phyloP scores from a whole-genome alignment of 2,329 filamentous ascomycete genomes.

The Cryoendolithus antarcticus region DNA sequence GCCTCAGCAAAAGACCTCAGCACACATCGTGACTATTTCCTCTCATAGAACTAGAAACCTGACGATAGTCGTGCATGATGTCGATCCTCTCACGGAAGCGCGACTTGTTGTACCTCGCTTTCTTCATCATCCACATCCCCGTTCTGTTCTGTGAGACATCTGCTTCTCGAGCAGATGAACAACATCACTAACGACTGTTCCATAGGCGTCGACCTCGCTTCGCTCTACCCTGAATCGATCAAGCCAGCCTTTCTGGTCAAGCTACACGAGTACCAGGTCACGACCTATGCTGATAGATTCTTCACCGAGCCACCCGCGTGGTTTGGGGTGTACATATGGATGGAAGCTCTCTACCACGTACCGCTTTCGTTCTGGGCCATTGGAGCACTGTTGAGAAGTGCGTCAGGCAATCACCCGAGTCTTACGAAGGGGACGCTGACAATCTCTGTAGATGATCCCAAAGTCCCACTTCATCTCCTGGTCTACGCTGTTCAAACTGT shows the following conservation, averaged over 20 bases:
- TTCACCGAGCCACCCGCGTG: constrained; percentile 47
- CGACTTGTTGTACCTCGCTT: constrained; percentile 41
- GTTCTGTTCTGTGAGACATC: constrained; percentile 44
- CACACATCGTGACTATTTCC: too few relatives aligned
- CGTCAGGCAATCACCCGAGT: constrained; percentile 7
- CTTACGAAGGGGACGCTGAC: not conserved
- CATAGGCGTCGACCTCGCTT: constrained; percentile 48
- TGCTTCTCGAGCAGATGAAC: not conserved
- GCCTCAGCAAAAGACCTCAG: too few relatives aligned
- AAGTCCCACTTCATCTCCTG: constrained; percentile 47
- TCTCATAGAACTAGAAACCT: too few relatives aligned
- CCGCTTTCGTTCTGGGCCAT: constrained; percentile 50
- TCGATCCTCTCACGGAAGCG: constrained; percentile 25
- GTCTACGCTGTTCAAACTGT: constrained; percentile 47
- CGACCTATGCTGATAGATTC: constrained; percentile 51
- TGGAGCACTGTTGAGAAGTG: constrained; percentile 40
- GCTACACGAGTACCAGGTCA: constrained; percentile 46
- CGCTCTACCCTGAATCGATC: constrained; percentile 43
- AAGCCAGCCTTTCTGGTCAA: constrained; percentile 36
- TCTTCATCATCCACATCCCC: constrained; percentile 51
- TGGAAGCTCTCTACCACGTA: constrained; percentile 50
- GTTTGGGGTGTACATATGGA: constrained; percentile 45
- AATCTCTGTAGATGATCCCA: constrained; percentile 37
- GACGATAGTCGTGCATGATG: constrained; percentile 6
- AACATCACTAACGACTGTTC: constrained; percentile 1